Percentiles rank a stretch among this genome's conserved stretches.
phyloP scores from a whole-genome alignment of 306 rosid genomes.

The Aeschynomene evenia region DNA sequence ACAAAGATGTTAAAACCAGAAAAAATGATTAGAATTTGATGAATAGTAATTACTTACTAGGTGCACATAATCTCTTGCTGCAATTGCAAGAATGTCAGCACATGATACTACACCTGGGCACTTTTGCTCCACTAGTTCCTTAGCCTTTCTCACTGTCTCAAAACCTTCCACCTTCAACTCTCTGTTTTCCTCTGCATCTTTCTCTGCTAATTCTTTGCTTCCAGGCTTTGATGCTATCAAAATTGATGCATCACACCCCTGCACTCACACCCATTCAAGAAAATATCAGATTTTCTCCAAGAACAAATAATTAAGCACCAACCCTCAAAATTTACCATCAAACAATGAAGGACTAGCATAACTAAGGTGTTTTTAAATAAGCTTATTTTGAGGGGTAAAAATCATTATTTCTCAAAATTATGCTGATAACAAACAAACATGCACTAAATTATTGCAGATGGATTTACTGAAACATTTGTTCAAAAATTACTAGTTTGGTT shows the following conservation, averaged over 20 bases:
- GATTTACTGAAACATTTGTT: neutral
- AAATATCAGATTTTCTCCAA: neutral
- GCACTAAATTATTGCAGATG: neutral
- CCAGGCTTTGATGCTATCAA: constrained; percentile 56
- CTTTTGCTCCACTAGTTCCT: constrained; percentile 73
- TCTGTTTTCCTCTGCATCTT: constrained; percentile 71
- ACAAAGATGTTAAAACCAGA: neutral
- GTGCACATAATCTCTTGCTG: constrained; percentile 89
- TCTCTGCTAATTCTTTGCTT: constrained; percentile 67
- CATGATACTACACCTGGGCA: constrained; percentile 89
- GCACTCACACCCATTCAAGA: constrained; percentile 11
- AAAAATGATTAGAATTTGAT: neutral
- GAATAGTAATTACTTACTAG: constrained; percentile 44
- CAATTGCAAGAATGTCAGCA: constrained; percentile 90
- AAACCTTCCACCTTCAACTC: constrained; percentile 69
- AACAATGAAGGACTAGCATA: neutral
- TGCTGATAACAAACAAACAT: too few relatives aligned
- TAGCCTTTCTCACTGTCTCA: constrained; percentile 67
- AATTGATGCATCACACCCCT: constrained; percentile 95
- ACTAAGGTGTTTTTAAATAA: too few relatives aligned
- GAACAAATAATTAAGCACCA: neutral
- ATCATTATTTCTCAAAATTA: too few relatives aligned
- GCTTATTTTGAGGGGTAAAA: too few relatives aligned
- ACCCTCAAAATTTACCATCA: neutral
- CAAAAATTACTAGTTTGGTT: neutral